phyloP scores from a whole-genome alignment of 352 stramenopile species.

The Pythium biforme region DNA sequence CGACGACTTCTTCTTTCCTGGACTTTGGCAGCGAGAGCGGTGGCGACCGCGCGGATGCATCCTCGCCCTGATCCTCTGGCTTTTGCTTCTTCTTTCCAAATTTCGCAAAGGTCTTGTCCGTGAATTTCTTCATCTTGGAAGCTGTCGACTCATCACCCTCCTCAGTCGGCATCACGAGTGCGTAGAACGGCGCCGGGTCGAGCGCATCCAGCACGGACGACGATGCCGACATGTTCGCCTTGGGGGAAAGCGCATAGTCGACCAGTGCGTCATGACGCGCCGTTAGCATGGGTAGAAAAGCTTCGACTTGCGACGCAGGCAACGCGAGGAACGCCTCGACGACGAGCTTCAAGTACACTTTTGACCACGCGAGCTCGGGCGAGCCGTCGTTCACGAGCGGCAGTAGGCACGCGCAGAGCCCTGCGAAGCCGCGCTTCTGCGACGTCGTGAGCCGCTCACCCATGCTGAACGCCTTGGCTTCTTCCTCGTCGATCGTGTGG shows the following conservation, averaged over 20 bases:
- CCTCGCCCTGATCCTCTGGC: conserved; percentile 25
- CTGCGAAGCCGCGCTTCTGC: conserved; percentile 70
- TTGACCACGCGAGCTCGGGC: conserved; percentile 49
- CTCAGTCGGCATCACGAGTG: conserved; percentile 41
- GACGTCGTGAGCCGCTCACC: conserved; percentile 40
- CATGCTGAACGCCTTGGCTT: conserved; percentile 20
- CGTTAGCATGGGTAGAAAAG: conserved; percentile 71
- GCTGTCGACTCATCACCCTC: background rate
- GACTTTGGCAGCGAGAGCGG: conserved; percentile 5
- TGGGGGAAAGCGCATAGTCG: conserved; percentile 19
- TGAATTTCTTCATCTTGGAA: conserved; percentile 22
- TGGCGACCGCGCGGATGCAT: background rate
- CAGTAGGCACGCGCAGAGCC: conserved; percentile 67
- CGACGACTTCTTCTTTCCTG: conserved; percentile 26
- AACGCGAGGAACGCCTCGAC: conserved; percentile 65
- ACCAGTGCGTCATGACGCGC: conserved; percentile 28
- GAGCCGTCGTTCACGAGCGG: conserved; percentile 69
- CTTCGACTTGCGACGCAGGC: conserved; percentile 49
- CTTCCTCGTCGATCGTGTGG: conserved; percentile 20
- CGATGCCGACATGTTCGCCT: background rate
- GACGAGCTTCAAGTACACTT: conserved; percentile 59
- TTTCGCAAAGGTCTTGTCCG: conserved; percentile 22
- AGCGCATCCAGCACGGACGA: conserved; percentile 28
- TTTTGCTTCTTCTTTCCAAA: conserved; percentile 35
- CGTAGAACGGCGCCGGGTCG: conserved; percentile 61